phyloP scores from a whole-genome alignment of 768 basidiomycete species.

The Rhodocollybia butyracea region DNA sequence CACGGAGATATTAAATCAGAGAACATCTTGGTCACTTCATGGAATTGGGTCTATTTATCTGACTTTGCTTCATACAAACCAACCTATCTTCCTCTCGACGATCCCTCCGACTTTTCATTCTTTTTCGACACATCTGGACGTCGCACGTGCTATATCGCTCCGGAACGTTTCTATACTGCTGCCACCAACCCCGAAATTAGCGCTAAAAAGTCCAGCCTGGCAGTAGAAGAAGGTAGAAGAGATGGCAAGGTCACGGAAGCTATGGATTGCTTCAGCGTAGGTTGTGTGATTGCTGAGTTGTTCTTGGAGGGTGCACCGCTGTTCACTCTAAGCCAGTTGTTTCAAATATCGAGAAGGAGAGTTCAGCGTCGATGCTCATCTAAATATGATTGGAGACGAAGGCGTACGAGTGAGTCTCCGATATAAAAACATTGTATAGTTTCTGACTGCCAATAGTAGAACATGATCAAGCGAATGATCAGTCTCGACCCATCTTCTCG shows the following conservation, averaged over 20 bases:
- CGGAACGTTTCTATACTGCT: conserved; percentile 89
- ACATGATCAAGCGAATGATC: conserved; percentile 89
- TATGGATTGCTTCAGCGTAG: conserved; percentile 96
- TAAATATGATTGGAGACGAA: conserved; percentile 75
- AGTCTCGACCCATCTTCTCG: conserved; percentile 71
- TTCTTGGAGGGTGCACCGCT: conserved; percentile 92
- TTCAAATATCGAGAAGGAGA: conserved; percentile 91
- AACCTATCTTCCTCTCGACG: conserved; percentile 90
- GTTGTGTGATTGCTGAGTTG: conserved; percentile 93
- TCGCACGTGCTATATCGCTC: conserved; percentile 93
- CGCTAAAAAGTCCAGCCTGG: conserved; percentile 57
- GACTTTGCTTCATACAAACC: conserved; percentile 98
- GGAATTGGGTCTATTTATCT: conserved; percentile 93
- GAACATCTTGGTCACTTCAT: conserved; percentile 94
- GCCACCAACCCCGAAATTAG: conserved; percentile 65
- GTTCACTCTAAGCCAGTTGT: conserved; percentile 92
- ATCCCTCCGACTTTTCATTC: conserved; percentile 96
- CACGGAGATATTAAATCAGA: conserved; percentile 99
- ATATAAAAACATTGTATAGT: background rate
- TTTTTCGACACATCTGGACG: conserved; percentile 95
- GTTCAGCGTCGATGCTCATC: conserved; percentile 65
- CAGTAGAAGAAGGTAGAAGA: conserved; percentile 58
- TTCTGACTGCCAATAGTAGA: conserved; percentile 45
- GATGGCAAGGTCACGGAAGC: conserved; percentile 87
- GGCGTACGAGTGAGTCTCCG: conserved; percentile 67